A percentile compares a stretch with the other conserved stretches of the same genome.
phyloP scores from a whole-genome alignment of 106 monocot genomes.

The Hemerocallis citrina region DNA sequence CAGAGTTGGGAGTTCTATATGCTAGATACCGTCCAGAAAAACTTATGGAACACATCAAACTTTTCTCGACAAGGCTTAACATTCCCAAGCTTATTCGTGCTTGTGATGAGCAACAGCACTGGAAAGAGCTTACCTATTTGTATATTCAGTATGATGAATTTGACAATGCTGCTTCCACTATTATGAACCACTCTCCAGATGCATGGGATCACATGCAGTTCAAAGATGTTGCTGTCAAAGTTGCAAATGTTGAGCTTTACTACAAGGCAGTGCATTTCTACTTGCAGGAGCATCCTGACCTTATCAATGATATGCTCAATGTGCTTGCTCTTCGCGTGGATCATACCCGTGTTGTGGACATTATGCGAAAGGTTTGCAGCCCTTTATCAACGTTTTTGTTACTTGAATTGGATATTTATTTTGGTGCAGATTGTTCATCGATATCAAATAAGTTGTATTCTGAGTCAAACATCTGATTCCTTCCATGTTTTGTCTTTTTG shows the following conservation, averaged over 20 bases:
- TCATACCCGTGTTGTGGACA: conserved; percentile 93
- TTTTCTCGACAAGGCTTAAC: conserved; percentile 88
- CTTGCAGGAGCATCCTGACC: conserved; percentile 90
- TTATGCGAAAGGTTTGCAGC: conserved; percentile 72
- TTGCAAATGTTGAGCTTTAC: conserved; percentile 96
- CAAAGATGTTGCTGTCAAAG: conserved; percentile 88
- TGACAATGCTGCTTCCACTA: conserved; percentile 96
- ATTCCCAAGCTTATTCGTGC: conserved; percentile 94
- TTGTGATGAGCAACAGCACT: conserved; percentile 96
- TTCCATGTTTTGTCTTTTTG: not conserved
- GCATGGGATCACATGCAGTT: conserved; percentile 99
- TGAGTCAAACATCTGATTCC: too few species aligned
- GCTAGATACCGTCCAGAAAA: conserved; percentile 91
- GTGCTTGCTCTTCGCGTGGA: conserved; percentile 95
- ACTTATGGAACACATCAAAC: conserved; percentile 98
- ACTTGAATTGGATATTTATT: not conserved
- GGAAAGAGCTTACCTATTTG: conserved; percentile 92
- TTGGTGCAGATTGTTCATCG: too few species aligned
- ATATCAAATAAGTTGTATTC: too few species aligned
- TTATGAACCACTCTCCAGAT: conserved; percentile 98
- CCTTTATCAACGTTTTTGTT: not conserved
- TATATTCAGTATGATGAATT: conserved; percentile 98
- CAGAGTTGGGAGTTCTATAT: conserved; percentile 93
- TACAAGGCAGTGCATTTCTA: conserved; percentile 99
- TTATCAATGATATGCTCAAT: conserved; percentile 88